Evolutionary conservation across 805 yeast genomes (phyloP), one percentile per base, ranked within the genome.

Genomic region (Lipomyces chichibuensis): DNA sequence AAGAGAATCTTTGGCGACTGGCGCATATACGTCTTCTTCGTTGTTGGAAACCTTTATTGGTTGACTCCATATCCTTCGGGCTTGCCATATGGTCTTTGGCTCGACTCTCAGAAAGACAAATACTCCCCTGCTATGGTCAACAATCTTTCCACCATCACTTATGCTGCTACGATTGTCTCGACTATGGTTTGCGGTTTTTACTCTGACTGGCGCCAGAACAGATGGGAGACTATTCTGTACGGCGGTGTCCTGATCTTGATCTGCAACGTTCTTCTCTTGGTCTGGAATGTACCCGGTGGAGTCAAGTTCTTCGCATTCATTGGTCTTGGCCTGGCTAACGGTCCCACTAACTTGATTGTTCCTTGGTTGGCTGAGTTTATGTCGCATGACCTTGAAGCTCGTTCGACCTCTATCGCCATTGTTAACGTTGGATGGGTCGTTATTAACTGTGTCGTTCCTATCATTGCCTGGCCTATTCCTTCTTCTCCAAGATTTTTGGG

Each of bases 281-380:
- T 81, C 9, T 87, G 89, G 89, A 60, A 83, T 59, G 83, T 87
- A 6, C 79, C 84, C 1, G 84, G 84, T 69, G 74, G 81, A 7
- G 87, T 85, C 6, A 86, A 84, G 73, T 85, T 87, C 86, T 86
- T 85, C 77, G 89, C 87, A 0, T 86, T 81, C 63, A 58, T 69
- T 35, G 61, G 59, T 20, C 65, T 65, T n/a, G 72, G 72, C 6
- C 61, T 63, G 27, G 62, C 72, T 9, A 68, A 62, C 52, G 71
- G 72, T 20, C 66, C 72, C 25, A 63, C 67, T n/a, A 68, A 67
- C 35, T 43, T 69, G 43, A 62, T 65, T 14, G 29, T 69, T 35
- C 64, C 71, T 3, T 68, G 71, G 71, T 25, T 68, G n/a, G 69
- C 71, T 11, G 71, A 68, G 57, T 14, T 37, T 13, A 43, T 61